Percentiles rank a stretch among this genome's conserved stretches.
Conservation (phyloP, 2,329 filamentous ascomycete species). For the Phoma sp. region DNA sequence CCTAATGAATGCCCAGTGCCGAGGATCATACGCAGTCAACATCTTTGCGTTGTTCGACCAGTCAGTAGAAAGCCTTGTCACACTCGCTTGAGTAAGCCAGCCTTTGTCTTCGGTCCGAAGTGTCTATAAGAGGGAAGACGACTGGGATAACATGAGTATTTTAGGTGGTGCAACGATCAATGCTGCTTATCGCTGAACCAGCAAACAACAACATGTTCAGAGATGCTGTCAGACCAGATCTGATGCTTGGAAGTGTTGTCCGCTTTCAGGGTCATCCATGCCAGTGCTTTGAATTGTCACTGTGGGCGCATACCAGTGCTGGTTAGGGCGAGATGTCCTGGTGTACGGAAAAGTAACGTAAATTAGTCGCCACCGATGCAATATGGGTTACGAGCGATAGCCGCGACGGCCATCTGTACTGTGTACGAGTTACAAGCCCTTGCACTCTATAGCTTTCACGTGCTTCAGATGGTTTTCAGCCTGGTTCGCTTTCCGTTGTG, state of each 20-base stretch:
- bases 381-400: neutral
- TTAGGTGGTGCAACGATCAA: conserved; percentile 2
- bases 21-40: neutral
- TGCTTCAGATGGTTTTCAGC: neutral
- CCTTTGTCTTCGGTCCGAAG: neutral
- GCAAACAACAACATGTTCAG: neutral
- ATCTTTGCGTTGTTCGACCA: neutral
- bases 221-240: neutral
- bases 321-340: too few relatives aligned
- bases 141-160: neutral
- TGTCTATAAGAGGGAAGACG: neutral
- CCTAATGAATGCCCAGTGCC: neutral
- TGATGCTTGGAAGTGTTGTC: too few relatives aligned
- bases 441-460: neutral
- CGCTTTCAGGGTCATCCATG: too few relatives aligned
- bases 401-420: neutral
- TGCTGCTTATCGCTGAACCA: neutral
- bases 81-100: neutral
- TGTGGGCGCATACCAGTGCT: too few relatives aligned
- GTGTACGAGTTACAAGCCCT: neutral
- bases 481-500: neutral
- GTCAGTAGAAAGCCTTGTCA: neutral
- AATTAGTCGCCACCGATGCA: too few relatives aligned
- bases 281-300: too few relatives aligned
- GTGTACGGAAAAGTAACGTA: too few relatives aligned